Conservation (phyloP, 768 basidiomycete genomes). For the Exsudoporus frostii region DNA sequence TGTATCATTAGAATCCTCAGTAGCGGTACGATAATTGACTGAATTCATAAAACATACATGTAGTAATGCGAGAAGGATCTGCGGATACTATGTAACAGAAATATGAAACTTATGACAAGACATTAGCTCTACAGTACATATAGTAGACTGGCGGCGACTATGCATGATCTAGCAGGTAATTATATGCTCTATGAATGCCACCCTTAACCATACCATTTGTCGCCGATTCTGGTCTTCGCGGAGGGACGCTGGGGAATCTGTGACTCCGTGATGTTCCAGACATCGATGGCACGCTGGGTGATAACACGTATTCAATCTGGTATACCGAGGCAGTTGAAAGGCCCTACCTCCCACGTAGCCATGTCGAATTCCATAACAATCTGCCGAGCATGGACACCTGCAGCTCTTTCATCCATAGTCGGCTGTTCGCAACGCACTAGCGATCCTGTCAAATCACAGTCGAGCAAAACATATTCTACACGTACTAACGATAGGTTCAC, state of each 20-base stretch:
- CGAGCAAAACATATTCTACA: background rate
- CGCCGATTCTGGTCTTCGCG: slow-evolving; percentile 52
- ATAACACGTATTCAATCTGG: background rate
- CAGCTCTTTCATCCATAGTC: slow-evolving; percentile 56
- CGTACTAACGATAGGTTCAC: slow-evolving; percentile 76
- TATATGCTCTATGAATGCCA: background rate
- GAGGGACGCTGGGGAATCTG: slow-evolving; percentile 72
- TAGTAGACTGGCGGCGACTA: background rate
- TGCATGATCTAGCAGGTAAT: slow-evolving; percentile 1
- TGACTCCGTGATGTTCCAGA: slow-evolving; percentile 75
- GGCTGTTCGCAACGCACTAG: slow-evolving; percentile 66
- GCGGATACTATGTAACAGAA: background rate
- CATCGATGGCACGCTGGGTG: slow-evolving; percentile 76
- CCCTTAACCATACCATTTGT: slow-evolving; percentile 68
- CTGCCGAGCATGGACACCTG: slow-evolving; percentile 72
- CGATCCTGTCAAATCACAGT: background rate
- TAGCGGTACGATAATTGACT: background rate
- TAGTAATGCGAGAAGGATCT: background rate
- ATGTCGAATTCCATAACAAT: slow-evolving; percentile 91
- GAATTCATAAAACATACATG: background rate
- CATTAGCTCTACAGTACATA: slow-evolving; percentile 22
- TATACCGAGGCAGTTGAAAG: slow-evolving; percentile 13
- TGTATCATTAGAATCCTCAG: background rate
- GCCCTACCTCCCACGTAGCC: slow-evolving; percentile 76
- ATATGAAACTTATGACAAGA: background rate